Base-by-base conservation (phyloP, 495 filamentous ascomycete species). In the Rhypophila decipiens region DNA sequence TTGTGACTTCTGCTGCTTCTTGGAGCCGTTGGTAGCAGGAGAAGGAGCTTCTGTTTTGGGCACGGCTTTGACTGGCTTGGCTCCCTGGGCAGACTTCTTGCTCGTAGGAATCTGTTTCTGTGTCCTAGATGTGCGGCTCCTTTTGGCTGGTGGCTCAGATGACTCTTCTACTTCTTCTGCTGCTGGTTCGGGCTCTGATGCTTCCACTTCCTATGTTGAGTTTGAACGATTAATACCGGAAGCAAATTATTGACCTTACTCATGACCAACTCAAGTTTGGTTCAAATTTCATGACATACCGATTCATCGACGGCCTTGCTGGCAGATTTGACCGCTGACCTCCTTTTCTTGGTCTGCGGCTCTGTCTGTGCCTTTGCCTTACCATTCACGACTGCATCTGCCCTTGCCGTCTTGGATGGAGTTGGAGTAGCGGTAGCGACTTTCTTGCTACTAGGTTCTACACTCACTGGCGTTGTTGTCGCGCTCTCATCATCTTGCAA, bases 141-240 rank as follows among this genome's bases (percentile, higher is more conserved):
- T 45, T 19, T 40, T 13, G 33, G 17, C 33, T 38, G 15, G 2
- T 31, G 42, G 39, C 1, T 44, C 22, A n/a, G n/a, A n/a, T n/a
- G n/a, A n/a, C n/a, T n/a, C n/a, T n/a, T n/a, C n/a, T n/a, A n/a
- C n/a, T 18, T 34, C 39, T n/a, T 52, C 44, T 2, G 34, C 11
- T 17, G 43, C 40, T 34, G 49, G 1, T 29, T 50, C 42, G 12
- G 49, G 23, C 17, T 24, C 22, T 5, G 47, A 39, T 2, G 27
- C 27, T 31, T 31, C 27, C 27, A 31, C 7, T 31, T 31, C 27
- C 27, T 31, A 13, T 31, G 7, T 7, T 31, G 27, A 31, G 27
- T 31, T 7, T 31, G 27, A 31, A n/a, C n/a, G n/a, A n/a, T n/a
- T n/a, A n/a, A n/a, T n/a, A n/a, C n/a, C n/a, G n/a, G n/a, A n/a